These are phyloP conservation scores for Ceratobasidium sp. DNA, from an alignment of 1,284 basidiomycete genomes.

Conservation along the genomic window DNA sequence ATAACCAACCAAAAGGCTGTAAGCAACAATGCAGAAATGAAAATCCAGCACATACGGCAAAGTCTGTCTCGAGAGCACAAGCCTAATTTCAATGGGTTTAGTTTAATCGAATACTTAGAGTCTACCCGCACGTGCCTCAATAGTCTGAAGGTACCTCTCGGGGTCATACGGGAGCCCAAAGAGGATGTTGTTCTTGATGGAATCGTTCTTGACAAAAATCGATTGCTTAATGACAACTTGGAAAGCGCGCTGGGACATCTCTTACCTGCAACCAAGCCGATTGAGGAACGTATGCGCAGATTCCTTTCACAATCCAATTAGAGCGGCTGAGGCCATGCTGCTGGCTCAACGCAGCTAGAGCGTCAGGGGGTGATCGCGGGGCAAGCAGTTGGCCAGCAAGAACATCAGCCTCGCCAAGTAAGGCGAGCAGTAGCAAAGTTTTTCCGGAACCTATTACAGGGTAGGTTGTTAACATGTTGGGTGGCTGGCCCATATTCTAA, in stretches of 20 bases:
- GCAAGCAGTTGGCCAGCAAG: constrained; percentile 79
- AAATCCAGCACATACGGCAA: constrained; percentile 17
- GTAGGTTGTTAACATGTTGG: neutral
- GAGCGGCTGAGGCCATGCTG: constrained; percentile 56
- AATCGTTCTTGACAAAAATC: constrained; percentile 83
- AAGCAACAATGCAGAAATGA: neutral
- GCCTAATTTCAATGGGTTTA: constrained; percentile 48
- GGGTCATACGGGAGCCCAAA: constrained; percentile 85
- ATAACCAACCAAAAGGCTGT: constrained; percentile 53
- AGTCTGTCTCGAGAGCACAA: constrained; percentile 77
- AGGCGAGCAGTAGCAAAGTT: constrained; percentile 76
- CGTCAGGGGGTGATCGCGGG: constrained; percentile 82
- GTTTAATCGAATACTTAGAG: neutral
- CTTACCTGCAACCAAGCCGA: constrained; percentile 52
- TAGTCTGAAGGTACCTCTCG: constrained; percentile 75
- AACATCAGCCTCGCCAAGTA: constrained; percentile 90
- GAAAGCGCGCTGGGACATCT: neutral
- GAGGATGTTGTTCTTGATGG: constrained; percentile 92
- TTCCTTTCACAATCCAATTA: constrained; percentile 76
- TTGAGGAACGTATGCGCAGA: constrained; percentile 94
- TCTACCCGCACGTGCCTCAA: constrained; percentile 58
- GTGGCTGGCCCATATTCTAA: neutral
- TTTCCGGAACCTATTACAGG: constrained; percentile 74
- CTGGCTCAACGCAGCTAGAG: constrained; percentile 64
- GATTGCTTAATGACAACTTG: neutral